phyloP scores from a whole-genome alignment of 1,139 yeast species.

The Kodamaea ohmeri region DNA sequence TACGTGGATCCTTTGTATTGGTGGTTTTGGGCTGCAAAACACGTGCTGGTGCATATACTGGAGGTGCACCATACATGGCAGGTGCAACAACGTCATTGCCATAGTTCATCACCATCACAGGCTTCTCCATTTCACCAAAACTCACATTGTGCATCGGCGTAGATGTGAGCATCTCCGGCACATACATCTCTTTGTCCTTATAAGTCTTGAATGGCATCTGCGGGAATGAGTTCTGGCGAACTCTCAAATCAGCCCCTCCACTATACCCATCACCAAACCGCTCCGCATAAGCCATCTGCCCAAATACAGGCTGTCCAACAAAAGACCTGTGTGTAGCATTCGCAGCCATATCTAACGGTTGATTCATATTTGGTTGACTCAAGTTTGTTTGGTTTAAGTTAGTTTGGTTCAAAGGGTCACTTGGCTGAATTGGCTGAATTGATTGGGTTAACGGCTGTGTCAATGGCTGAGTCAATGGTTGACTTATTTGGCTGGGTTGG shows the following conservation, averaged over 20 bases:
- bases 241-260: not conserved
- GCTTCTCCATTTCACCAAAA: not conserved
- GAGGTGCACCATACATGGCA: too few species aligned
- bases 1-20: slow-evolving; percentile 17
- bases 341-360: not conserved
- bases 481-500: slow-evolving; percentile 3
- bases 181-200: not conserved
- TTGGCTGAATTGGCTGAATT: too few species aligned
- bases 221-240: not conserved
- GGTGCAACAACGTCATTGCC: not conserved
- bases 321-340: slow-evolving; percentile 1
- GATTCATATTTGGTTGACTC: not conserved
- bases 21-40: slow-evolving; percentile 8
- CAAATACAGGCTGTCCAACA: not conserved
- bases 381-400: too few species aligned
- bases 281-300: not conserved
- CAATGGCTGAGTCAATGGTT: not conserved
- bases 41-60: slow-evolving; percentile 1
- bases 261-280: slow-evolving; percentile 4
- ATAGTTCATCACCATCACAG: not conserved
- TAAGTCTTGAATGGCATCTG: not conserved
- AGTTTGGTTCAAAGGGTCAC: too few species aligned
- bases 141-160: slow-evolving; percentile 9
- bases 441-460: too few species aligned
- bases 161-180: slow-evolving; percentile 9